phyloP scores from a whole-genome alignment of 23 red algal genomes.

The Cyanidioschyzon merolae region DNA sequence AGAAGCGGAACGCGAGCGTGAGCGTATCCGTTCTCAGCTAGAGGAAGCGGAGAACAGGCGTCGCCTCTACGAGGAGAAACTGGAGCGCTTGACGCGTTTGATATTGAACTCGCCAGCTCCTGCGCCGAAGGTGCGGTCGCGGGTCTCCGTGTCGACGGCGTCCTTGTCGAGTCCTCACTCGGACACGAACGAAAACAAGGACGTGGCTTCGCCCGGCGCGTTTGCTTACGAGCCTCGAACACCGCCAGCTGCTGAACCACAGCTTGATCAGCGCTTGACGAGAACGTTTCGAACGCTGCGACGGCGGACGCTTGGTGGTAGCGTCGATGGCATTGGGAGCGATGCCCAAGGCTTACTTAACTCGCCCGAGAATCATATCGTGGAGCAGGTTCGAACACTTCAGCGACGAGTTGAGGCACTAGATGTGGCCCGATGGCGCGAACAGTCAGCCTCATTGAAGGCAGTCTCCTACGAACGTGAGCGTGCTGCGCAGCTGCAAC shows the following conservation, averaged over 20 bases:
- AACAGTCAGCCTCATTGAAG: background rate
- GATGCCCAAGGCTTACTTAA: background rate
- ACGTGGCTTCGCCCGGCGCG: background rate
- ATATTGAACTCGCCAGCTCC: constrained; percentile 5
- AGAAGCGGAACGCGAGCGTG: background rate
- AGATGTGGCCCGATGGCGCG: background rate
- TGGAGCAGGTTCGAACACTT: background rate
- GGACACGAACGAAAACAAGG: background rate
- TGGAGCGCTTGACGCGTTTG: constrained; percentile 2
- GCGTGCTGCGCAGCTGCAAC: background rate
- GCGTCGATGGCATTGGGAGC: background rate
- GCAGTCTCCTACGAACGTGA: background rate
- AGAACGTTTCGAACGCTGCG: background rate
- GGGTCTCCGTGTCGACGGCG: background rate
- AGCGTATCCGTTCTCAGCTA: background rate
- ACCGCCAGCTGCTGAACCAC: background rate
- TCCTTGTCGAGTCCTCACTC: background rate
- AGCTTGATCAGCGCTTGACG: background rate
- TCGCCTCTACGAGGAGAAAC: constrained; percentile 4
- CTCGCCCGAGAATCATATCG: background rate
- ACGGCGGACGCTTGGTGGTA: background rate
- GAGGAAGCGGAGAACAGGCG: background rate
- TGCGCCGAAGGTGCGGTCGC: background rate
- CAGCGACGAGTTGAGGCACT: background rate
- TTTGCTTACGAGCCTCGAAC: background rate